Percentiles rank a stretch among this genome's conserved stretches.
Evolutionary conservation across 768 basidiomycete species (phyloP).

Genomic region (Pisolithus microcarpus): DNA sequence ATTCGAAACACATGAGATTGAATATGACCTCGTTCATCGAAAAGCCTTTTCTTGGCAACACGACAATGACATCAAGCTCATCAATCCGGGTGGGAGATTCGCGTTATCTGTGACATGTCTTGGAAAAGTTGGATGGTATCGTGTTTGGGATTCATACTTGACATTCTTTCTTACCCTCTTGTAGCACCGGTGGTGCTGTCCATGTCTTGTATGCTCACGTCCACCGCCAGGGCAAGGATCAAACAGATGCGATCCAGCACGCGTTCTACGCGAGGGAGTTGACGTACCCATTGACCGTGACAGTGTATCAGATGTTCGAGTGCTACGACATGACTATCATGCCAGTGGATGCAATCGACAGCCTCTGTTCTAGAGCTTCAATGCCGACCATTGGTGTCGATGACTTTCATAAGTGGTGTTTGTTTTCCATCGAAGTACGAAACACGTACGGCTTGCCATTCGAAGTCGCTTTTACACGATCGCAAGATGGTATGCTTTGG

Average conservation of each 20-base stretch:
- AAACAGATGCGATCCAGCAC: constrained; percentile 29
- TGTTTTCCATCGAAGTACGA: constrained; percentile 84
- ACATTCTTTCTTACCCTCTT: constrained; percentile 1
- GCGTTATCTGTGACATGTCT: constrained; percentile 67
- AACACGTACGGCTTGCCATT: constrained; percentile 92
- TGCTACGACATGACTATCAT: constrained; percentile 78
- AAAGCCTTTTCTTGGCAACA: constrained; percentile 76
- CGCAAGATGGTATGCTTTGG: constrained; percentile 48
- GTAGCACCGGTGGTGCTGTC: constrained; percentile 69
- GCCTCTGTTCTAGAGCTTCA: constrained; percentile 11
- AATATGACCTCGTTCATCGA: constrained; percentile 66
- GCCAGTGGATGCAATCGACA: constrained; percentile 38
- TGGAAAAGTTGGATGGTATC: constrained; percentile 89
- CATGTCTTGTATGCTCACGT: constrained; percentile 79
- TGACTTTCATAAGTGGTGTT: constrained; percentile 66
- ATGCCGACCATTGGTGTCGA: constrained; percentile 31
- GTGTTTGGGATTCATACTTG: neutral
- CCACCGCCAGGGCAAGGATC: constrained; percentile 34
- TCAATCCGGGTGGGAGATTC: constrained; percentile 64
- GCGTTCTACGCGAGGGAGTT: constrained; percentile 83
- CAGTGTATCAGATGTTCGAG: constrained; percentile 93
- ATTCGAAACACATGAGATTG: constrained; percentile 86
- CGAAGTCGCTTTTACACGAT: constrained; percentile 71
- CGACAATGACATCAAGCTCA: constrained; percentile 36
- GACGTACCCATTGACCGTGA: constrained; percentile 82